Evolutionary conservation across 148 eudicot genomes (phyloP).

Genomic region (Camellia japonica): DNA sequence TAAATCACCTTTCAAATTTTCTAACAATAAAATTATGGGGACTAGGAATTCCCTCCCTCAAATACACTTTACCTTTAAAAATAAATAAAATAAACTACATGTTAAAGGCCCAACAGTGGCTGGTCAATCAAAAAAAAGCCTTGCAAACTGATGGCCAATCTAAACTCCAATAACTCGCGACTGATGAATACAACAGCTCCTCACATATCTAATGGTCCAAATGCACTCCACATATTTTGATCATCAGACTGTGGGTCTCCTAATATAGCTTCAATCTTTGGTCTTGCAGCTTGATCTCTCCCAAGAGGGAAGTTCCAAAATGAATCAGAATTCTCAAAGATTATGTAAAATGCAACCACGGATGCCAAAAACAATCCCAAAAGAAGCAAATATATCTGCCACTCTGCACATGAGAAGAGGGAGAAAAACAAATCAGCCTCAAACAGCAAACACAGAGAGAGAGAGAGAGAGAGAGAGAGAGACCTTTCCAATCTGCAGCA

Average conservation of each 20-base stretch:
- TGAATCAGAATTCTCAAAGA: slow-evolving; percentile 66
- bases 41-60: background rate
- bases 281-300: slow-evolving; percentile 29
- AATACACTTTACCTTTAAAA: background rate
- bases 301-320: slow-evolving; percentile 72
- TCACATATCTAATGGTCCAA: slow-evolving; percentile 49
- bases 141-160: background rate
- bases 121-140: background rate
- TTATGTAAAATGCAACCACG: slow-evolving; percentile 53
- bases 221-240: slow-evolving; percentile 28
- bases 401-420: slow-evolving; percentile 51
- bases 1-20: too few relatives aligned
- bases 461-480: slow-evolving; percentile 18
- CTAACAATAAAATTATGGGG: too few relatives aligned
- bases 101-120: slow-evolving; percentile 8
- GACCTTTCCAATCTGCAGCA: slow-evolving; percentile 93
- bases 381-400: slow-evolving; percentile 81
- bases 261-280: slow-evolving; percentile 30
- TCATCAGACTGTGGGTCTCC: slow-evolving; percentile 50
- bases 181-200: background rate
- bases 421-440: background rate
- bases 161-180: background rate
- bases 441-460: background rate
- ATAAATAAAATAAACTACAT: background rate
- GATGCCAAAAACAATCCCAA: slow-evolving; percentile 74